These are phyloP conservation scores for Zasmidium angulare DNA, from an alignment of 2,329 filamentous ascomycete species.

Conservation along the genomic window DNA sequence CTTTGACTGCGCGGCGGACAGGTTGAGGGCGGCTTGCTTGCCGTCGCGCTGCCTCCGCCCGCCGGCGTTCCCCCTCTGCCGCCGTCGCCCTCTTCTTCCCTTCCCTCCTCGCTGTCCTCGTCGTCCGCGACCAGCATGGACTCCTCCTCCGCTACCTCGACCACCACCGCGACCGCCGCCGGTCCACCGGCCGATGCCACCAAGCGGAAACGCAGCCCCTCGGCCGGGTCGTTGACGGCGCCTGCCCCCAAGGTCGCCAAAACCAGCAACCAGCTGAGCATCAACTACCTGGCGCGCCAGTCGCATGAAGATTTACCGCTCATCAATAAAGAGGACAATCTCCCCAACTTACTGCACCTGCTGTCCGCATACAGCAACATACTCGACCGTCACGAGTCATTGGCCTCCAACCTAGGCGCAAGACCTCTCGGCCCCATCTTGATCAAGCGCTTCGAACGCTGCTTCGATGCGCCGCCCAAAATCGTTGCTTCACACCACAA, in stretches of 20 bases:
- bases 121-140: constrained; percentile 6
- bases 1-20: not conserved
- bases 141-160: not conserved
- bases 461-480: constrained; percentile 79
- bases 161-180: constrained; percentile 21
- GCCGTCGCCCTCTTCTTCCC: constrained; percentile 1
- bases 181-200: constrained; percentile 25
- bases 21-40: not conserved
- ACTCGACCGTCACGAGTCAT: constrained; percentile 79
- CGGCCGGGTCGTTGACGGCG: constrained; percentile 33
- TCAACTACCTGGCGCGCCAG: constrained; percentile 67
- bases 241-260: constrained; percentile 42
- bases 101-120: constrained; percentile 15
- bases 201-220: constrained; percentile 50
- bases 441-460: constrained; percentile 79
- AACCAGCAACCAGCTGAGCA: constrained; percentile 60
- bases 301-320: constrained; percentile 62
- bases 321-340: constrained; percentile 65
- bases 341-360: constrained; percentile 70
- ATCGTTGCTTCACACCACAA: constrained; percentile 58
- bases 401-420: constrained; percentile 81
- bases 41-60: not conserved
- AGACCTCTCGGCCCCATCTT: constrained; percentile 79
- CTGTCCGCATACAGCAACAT: constrained; percentile 83
- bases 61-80: not conserved